Evolutionary conservation across 345 rosid genomes (phyloP).

Genomic region (Alliaria petiolata): DNA sequence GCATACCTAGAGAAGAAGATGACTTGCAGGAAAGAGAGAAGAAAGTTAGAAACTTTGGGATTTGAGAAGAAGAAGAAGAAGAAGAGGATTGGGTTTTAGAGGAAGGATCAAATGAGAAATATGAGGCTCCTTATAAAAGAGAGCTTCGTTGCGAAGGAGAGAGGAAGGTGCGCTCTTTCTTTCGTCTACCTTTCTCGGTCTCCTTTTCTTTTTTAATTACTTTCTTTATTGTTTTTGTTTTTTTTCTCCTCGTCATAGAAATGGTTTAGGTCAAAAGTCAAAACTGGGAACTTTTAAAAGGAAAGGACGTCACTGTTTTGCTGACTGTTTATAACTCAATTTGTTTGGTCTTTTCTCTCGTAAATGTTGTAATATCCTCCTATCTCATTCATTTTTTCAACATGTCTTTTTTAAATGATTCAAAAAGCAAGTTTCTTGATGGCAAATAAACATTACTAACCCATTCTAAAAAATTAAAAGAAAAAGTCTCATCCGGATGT

Average conservation of each 20-base stretch:
- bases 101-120: conserved; percentile 14
- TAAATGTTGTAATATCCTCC: background rate
- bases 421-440: conserved; percentile 17
- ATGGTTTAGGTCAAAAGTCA: conserved; percentile 37
- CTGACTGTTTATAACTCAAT: conserved; percentile 22
- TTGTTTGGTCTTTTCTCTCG: background rate
- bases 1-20: conserved; percentile 25
- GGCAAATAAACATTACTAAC: background rate
- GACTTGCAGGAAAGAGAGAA: background rate
- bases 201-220: background rate
- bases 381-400: conserved; percentile 18
- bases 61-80: background rate
- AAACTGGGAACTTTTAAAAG: conserved; percentile 29
- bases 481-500: background rate
- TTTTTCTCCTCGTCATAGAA: background rate
- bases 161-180: conserved; percentile 69
- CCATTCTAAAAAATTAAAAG: background rate
- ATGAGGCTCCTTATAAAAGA: conserved; percentile 30
- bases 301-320: conserved; percentile 30
- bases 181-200: conserved; percentile 34
- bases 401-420: background rate
- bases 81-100: background rate
- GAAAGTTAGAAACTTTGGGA: conserved; percentile 13
- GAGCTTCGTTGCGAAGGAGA: conserved; percentile 35
- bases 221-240: background rate